Base-by-base conservation (phyloP, 78 protist genomes). In the Monocercomonoides exilis region DNA sequence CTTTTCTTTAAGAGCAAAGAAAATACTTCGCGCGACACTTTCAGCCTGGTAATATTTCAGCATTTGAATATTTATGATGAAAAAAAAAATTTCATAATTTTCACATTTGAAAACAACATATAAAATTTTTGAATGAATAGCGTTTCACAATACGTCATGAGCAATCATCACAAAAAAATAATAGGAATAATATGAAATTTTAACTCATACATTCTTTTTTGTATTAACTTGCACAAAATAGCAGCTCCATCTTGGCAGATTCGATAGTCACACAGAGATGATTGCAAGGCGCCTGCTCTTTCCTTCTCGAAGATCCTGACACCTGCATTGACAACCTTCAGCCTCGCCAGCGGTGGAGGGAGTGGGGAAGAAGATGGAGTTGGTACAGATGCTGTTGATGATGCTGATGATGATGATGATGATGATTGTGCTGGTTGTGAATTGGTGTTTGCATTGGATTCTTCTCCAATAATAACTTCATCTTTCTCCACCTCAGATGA, bases 221-320 rank as follows among this genome's bases (percentile, higher is more conserved):
- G 21, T 5, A 79, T 6, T 33, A 33, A 4, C 82, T 33, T 33
- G 11, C 45, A 33, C 42, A 79, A 41, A 41, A 33, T 38, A 41
- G 5, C 6, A 41, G 36, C 21, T 6, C 82, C 82, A 32, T 79
- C 82, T 41, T 79, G 82, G 82, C 6, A 21, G 82, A 79, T 33
- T 21, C 82, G 4, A 41, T 79, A 79, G 21, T 54, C 70, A 54
- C 70, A 54, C 43, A 41, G 42, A 21, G 45, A 4, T 5, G 43
- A 32, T 32, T 32, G 11, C 6, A 21, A 38, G 82, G 43, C 36
- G 11, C 45, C 82, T 6, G 82, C 82, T 32, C 11, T 6, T 32
- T 79, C 82, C 82, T 79, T 79, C 82, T 79, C 82, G 11, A 79
- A 79, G 82, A 79, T 29, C 4, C 82, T 33, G 43, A 79, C 11